Percentiles rank a stretch among this genome's conserved stretches.
Conservation (phyloP, 495 filamentous ascomycete species). For the Glarea lozoyensis region DNA sequence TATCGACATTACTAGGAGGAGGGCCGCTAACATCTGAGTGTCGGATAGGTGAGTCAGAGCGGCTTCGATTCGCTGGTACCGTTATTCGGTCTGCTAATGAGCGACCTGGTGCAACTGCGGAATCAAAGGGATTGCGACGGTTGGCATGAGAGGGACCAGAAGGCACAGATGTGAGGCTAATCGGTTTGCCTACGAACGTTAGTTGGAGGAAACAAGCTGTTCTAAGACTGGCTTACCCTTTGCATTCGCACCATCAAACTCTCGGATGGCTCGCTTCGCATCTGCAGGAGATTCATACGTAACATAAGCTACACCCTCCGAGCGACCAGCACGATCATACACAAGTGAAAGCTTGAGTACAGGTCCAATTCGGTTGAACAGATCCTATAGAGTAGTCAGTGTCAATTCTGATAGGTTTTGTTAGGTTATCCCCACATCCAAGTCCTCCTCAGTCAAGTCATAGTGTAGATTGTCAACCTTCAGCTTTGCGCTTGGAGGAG, state of each 20-base stretch:
- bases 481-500: constrained; percentile 61
- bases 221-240: constrained; percentile 41
- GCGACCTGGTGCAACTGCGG: constrained; percentile 41
- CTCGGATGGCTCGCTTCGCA: constrained; percentile 63
- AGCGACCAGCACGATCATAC: constrained; percentile 88
- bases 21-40: constrained; percentile 62
- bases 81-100: constrained; percentile 73
- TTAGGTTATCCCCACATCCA: constrained; percentile 48
- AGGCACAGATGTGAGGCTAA: constrained; percentile 64
- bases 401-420: background rate
- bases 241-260: constrained; percentile 87
- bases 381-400: constrained; percentile 42
- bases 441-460: constrained; percentile 79
- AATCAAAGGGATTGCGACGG: constrained; percentile 50
- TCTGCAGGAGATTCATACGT: constrained; percentile 63
- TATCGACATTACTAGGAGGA: constrained; percentile 65
- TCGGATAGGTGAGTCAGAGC: constrained; percentile 41
- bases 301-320: constrained; percentile 76
- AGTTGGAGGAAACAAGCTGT: background rate
- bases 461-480: constrained; percentile 91
- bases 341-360: constrained; percentile 60
- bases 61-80: constrained; percentile 36
- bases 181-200: constrained; percentile 56
- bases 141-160: constrained; percentile 30
- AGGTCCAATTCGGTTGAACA: constrained; percentile 72